Evolutionary conservation across 2,329 filamentous ascomycete species (phyloP).

Genomic region (Trichoderma brevicompactum): DNA sequence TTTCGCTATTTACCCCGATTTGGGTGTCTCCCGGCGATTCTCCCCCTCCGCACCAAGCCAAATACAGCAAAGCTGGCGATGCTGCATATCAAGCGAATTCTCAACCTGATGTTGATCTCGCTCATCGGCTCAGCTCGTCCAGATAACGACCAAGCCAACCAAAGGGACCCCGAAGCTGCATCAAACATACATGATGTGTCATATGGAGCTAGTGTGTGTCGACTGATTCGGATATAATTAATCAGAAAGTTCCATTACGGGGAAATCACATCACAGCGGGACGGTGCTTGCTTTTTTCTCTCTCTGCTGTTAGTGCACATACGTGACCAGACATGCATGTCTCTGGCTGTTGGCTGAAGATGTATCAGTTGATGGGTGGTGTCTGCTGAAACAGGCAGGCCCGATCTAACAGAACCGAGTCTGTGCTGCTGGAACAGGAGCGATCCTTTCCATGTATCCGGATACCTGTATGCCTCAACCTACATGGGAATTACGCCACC

Average conservation of each 20-base stretch:
- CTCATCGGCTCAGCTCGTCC: background rate
- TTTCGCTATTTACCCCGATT: background rate
- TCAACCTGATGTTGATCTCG: background rate
- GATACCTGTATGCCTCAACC: background rate
- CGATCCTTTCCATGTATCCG: background rate
- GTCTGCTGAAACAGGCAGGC: background rate
- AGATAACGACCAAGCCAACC: background rate
- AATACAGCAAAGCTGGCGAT: background rate
- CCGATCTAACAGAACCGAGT: conserved; percentile 4
- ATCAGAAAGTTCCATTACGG: conserved; percentile 2
- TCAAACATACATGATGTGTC: conserved; percentile 7
- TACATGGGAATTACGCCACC: background rate
- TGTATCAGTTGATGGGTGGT: background rate
- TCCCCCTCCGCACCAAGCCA: background rate
- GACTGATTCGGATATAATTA: conserved; percentile 7
- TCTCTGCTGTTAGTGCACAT: background rate
- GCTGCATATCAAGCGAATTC: background rate
- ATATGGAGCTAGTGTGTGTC: conserved; percentile 2
- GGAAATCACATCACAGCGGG: conserved; percentile 5
- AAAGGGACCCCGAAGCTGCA: background rate
- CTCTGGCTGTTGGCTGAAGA: conserved; percentile 19
- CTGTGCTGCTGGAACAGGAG: background rate
- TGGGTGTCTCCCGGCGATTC: background rate
- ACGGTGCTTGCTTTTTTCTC: background rate
- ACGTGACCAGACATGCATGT: background rate